Evolutionary conservation across 2,329 filamentous ascomycete genomes (phyloP).

Genomic region (Kalaharituber pfeilii): DNA sequence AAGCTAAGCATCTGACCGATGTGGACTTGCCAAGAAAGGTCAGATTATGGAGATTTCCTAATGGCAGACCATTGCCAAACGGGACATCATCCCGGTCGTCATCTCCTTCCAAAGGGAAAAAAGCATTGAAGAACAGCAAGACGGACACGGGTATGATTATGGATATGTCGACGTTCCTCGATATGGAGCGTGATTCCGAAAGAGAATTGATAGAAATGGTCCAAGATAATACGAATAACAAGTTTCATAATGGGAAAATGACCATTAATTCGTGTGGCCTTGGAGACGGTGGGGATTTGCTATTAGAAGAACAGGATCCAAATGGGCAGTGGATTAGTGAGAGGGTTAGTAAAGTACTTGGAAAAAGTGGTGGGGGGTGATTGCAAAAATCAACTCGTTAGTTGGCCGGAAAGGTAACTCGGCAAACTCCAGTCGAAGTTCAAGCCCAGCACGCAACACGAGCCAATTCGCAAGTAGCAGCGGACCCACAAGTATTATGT

Average conservation of each 20-base stretch:
- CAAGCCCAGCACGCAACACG: slow-evolving; percentile 29
- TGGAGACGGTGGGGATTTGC: slow-evolving; percentile 53
- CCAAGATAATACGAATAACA: slow-evolving; percentile 53
- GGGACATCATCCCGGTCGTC: slow-evolving; percentile 29
- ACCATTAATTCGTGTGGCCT: slow-evolving; percentile 50
- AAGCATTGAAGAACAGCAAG: slow-evolving; percentile 22
- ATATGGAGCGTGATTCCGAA: slow-evolving; percentile 44
- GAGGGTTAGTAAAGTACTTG: slow-evolving; percentile 27
- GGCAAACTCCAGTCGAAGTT: slow-evolving; percentile 31
- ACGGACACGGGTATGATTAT: slow-evolving; percentile 38
- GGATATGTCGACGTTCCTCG: slow-evolving; percentile 44
- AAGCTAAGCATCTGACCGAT: slow-evolving; percentile 49
- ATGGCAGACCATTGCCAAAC: slow-evolving; percentile 26
- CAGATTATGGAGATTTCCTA: slow-evolving; percentile 50
- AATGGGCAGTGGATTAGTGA: slow-evolving; percentile 38
- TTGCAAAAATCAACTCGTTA: background rate
- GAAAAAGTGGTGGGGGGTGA: background rate
- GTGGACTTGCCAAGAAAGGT: slow-evolving; percentile 58
- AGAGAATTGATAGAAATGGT: slow-evolving; percentile 42
- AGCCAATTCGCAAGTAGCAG: slow-evolving; percentile 52
- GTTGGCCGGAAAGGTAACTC: slow-evolving; percentile 35
- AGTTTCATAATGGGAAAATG: slow-evolving; percentile 59
- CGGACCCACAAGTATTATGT: slow-evolving; percentile 41
- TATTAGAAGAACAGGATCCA: slow-evolving; percentile 64
- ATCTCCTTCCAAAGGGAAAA: slow-evolving; percentile 17